A percentile compares a stretch with the other conserved stretches of the same genome.
These are phyloP conservation scores for Eucalyptus curtisii DNA, from an alignment of 345 rosid genomes.

Conservation along the genomic window DNA sequence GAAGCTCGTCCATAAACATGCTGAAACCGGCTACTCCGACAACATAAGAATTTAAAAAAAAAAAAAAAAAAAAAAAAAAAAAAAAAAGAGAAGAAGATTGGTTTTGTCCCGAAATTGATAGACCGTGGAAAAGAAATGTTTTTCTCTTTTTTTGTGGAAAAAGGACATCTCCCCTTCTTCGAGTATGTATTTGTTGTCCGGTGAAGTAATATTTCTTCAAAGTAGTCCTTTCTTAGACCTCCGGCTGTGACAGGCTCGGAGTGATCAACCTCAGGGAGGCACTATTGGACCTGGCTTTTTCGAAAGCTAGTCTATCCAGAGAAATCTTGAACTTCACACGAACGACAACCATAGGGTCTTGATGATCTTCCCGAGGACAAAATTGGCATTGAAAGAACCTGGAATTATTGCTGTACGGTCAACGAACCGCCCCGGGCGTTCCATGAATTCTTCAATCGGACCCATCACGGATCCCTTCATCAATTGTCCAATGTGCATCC, in stretches of 20 bases:
- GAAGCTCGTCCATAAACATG: neutral
- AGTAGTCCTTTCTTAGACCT: neutral
- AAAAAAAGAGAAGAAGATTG: too few species aligned
- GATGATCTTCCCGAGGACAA: neutral
- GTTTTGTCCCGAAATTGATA: neutral
- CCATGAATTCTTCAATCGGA: neutral
- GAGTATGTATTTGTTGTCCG: neutral
- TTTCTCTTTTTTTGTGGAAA: too few species aligned
- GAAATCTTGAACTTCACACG: neutral
- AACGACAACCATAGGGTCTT: neutral
- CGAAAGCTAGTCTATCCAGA: neutral
- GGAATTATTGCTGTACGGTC: neutral
- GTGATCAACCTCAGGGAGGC: neutral
- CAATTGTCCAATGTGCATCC: neutral
- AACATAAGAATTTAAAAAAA: neutral
- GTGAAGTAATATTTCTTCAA: neutral
- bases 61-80: rapidly evolving
- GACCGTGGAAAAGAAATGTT: neutral
- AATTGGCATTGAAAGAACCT: neutral
- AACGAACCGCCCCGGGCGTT: neutral
- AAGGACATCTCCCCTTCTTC: neutral
- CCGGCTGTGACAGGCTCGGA: neutral
- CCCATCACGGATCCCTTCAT: neutral
- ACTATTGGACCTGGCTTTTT: neutral
- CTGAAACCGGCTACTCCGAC: neutral